Evolutionary conservation across 2,329 filamentous ascomycete species (phyloP).

Genomic region (Penicillium decumbens): DNA sequence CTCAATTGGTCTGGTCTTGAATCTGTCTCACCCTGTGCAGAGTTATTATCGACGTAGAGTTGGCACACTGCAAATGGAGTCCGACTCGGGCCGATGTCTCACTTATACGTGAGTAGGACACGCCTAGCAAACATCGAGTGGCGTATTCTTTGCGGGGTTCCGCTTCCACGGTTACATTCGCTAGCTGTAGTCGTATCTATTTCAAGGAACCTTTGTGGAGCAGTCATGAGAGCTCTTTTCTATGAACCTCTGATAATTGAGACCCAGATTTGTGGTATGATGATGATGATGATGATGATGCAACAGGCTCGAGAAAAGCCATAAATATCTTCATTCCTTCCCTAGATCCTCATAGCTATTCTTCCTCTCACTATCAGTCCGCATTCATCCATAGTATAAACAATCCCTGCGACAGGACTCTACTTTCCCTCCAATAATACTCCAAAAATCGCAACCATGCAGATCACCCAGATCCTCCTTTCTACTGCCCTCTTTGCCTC

Average conservation of each 20-base stretch:
- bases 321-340: constrained; percentile 10
- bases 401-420: not conserved
- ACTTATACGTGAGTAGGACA: constrained; percentile 9
- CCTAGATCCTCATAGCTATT: not conserved
- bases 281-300: not conserved
- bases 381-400: not conserved
- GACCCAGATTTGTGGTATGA: not conserved
- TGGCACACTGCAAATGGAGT: not conserved
- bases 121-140: not conserved
- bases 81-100: constrained; percentile 10
- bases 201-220: not conserved
- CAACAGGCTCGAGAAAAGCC: constrained; percentile 3
- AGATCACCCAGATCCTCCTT: constrained; percentile 42
- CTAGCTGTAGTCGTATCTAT: constrained; percentile 6
- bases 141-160: not conserved
- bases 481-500: constrained; percentile 32
- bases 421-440: not conserved
- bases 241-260: too few species aligned
- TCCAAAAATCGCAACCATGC: constrained; percentile 37
- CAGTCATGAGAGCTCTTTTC: not conserved
- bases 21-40: constrained; percentile 11
- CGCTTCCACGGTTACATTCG: constrained; percentile 8
- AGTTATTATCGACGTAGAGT: not conserved
- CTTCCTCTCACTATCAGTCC: not conserved
- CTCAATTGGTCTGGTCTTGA: constrained; percentile 12